phyloP scores from a whole-genome alignment of 1,284 basidiomycete species.

The Meira miltonrushii region DNA sequence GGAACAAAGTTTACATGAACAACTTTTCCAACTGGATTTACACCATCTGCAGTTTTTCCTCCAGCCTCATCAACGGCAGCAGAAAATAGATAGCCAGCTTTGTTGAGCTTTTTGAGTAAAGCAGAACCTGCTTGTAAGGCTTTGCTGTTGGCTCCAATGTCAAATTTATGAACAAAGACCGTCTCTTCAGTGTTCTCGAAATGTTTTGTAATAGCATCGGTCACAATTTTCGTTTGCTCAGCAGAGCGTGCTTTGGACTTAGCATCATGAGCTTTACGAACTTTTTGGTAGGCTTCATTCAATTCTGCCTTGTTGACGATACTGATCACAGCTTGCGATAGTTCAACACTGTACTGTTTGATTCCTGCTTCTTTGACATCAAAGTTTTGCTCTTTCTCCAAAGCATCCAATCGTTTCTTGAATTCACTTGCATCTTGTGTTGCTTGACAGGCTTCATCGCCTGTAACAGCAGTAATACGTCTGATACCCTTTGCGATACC shows the following conservation, averaged over 20 bases:
- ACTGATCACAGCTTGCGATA: constrained; percentile 84
- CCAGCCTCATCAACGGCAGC: constrained; percentile 54
- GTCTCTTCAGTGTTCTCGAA: constrained; percentile 68
- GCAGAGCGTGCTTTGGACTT: constrained; percentile 75
- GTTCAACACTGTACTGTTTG: constrained; percentile 78
- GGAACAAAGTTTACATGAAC: constrained; percentile 84
- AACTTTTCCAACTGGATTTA: constrained; percentile 62
- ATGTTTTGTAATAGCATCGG: constrained; percentile 64
- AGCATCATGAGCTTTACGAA: constrained; percentile 80
- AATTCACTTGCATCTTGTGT: constrained; percentile 67
- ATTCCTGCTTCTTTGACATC: constrained; percentile 73
- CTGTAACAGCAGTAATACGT: constrained; percentile 87
- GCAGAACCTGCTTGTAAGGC: constrained; percentile 70
- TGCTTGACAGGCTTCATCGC: constrained; percentile 81
- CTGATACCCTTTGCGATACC: constrained; percentile 98
- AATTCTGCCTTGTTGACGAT: constrained; percentile 75
- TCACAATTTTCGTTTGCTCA: constrained; percentile 73
- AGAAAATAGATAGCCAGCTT: constrained; percentile 84
- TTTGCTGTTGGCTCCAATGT: constrained; percentile 42
- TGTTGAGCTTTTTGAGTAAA: constrained; percentile 71
- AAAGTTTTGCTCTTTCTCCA: constrained; percentile 66
- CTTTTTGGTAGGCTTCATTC: constrained; percentile 66
- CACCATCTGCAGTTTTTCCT: constrained; percentile 22
- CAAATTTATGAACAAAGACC: constrained; percentile 65
- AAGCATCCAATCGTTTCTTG: constrained; percentile 63